Conservation (phyloP, 1,284 basidiomycete genomes). For the Moesziomyces parantarcticus region DNA sequence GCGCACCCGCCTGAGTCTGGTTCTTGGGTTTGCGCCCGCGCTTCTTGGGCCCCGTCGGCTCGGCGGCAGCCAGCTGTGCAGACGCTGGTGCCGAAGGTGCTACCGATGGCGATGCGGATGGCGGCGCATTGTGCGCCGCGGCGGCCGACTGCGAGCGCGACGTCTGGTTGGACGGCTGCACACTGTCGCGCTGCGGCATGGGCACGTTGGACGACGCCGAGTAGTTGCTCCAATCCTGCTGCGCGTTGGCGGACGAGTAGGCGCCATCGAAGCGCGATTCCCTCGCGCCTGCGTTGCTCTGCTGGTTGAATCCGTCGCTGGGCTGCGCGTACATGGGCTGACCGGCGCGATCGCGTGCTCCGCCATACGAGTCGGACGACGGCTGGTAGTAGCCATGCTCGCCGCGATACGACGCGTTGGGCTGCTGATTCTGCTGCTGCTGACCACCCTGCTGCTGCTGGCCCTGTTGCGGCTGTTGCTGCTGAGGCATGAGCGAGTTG, state of each 20-base stretch:
- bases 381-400: constrained; percentile 45
- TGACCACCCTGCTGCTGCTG: constrained; percentile 14
- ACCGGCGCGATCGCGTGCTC: constrained; percentile 23
- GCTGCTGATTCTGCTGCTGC: constrained; percentile 17
- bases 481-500: constrained; percentile 32
- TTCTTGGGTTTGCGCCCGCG: constrained; percentile 42
- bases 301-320: constrained; percentile 18
- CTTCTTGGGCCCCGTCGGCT: constrained; percentile 23
- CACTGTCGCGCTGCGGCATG: constrained; percentile 1
- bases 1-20: constrained; percentile 7
- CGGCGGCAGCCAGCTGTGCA: constrained; percentile 6
- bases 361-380: constrained; percentile 37
- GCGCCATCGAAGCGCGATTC: constrained; percentile 34
- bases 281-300: constrained; percentile 3
- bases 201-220: constrained; percentile 13
- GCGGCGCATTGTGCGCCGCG: constrained; percentile 1
- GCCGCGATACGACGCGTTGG: constrained; percentile 36
- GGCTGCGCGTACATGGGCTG: constrained; percentile 27
- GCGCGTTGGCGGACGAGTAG: constrained; percentile 29
- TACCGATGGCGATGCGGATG: constrained; percentile 17
- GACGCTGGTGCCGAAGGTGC: constrained; percentile 11
- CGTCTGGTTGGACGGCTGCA: constrained; percentile 9
- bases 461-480: constrained; percentile 16
- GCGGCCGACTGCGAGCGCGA: constrained; percentile 22
- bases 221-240: constrained; percentile 46